A percentile compares a stretch with the other conserved stretches of the same genome.
Evolutionary conservation across 2,329 filamentous ascomycete species (phyloP).

Genomic region (Venturiaceae sp.): DNA sequence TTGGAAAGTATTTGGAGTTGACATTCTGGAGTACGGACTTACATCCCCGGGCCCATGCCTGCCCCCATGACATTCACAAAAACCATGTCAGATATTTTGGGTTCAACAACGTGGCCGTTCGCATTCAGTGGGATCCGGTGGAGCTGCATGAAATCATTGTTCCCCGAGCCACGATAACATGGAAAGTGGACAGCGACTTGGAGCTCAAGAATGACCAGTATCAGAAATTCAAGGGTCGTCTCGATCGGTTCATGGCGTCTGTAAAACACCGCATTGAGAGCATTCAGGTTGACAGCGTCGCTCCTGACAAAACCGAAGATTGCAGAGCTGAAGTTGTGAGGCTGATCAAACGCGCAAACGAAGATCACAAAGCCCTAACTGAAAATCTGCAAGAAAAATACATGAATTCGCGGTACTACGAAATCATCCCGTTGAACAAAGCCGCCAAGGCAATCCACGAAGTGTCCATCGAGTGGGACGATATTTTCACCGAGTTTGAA

Average conservation of each 20-base stretch:
- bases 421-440: conserved; percentile 86
- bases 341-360: conserved; percentile 67
- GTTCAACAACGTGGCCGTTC: conserved; percentile 71
- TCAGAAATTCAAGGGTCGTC: conserved; percentile 66
- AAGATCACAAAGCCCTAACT: conserved; percentile 68
- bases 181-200: conserved; percentile 95
- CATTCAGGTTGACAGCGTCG: conserved; percentile 84
- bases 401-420: conserved; percentile 90
- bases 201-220: conserved; percentile 90
- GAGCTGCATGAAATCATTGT: conserved; percentile 92
- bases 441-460: conserved; percentile 86
- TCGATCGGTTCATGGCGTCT: conserved; percentile 79
- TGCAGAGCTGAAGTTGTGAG: conserved; percentile 75
- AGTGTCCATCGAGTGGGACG: conserved; percentile 88
- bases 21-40: conserved; percentile 90
- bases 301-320: conserved; percentile 74
- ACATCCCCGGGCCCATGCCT: conserved; percentile 63
- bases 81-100: conserved; percentile 93
- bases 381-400: conserved; percentile 81
- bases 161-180: conserved; percentile 79
- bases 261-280: conserved; percentile 75
- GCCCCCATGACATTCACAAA: conserved; percentile 83
- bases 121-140: conserved; percentile 87
- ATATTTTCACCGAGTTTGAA: conserved; percentile 82
- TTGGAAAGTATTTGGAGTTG: conserved; percentile 95